Evolutionary conservation across 1,139 yeast species (phyloP), one percentile per base, ranked within the genome.

Genomic region (Yarrowia galli): DNA sequence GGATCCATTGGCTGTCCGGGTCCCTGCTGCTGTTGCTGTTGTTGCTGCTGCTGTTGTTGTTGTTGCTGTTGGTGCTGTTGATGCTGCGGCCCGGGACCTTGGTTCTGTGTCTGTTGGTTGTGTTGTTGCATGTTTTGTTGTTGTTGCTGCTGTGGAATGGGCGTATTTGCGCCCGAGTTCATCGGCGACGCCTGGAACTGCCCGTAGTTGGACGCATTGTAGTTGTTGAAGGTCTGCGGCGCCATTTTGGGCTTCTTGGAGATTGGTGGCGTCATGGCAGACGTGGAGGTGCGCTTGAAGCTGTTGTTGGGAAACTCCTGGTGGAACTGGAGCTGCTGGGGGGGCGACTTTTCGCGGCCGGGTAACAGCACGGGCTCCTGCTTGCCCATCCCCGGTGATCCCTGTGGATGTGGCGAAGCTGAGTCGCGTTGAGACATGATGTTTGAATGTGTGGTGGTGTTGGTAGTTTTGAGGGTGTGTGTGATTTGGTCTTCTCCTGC

Each of bases 1-100:
- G 97, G 96, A 72, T 92, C 97, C 45, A 83, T 79, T 25, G 76
- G 71, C 7, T 60, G 51, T 2, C 49, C 46, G 1, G 48, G 25
- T 12, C 53, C 53, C 51, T 23, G 43, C 4, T 48, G 48, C 15
- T 18, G 36, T 40, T 46, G 25, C 32, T 28, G 32, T 22, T 49
- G 22, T 4, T 48, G 56, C 4, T 23, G 32, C 10, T 40, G 18
- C 43, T 40, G 40, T 3, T 23, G 43, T 9, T 48, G 48, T 13
- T 18, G 36, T 40, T 46, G 25, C 32, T 28, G 32, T 22, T 49
- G 22, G 1, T 48, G 56, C 4, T 23, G 32, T 3, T 40, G 18
- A 20, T 40, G 32, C 32, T 28, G 32, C 32, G 32, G 32, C 32
- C 32, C 32, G 9, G 8, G 32, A 28, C 32, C 32, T 28, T 13